A percentile compares a stretch with the other conserved stretches of the same genome.
These are phyloP conservation scores for Pythium dissotocum DNA, from an alignment of 352 stramenopile genomes.

Conservation along the genomic window DNA sequence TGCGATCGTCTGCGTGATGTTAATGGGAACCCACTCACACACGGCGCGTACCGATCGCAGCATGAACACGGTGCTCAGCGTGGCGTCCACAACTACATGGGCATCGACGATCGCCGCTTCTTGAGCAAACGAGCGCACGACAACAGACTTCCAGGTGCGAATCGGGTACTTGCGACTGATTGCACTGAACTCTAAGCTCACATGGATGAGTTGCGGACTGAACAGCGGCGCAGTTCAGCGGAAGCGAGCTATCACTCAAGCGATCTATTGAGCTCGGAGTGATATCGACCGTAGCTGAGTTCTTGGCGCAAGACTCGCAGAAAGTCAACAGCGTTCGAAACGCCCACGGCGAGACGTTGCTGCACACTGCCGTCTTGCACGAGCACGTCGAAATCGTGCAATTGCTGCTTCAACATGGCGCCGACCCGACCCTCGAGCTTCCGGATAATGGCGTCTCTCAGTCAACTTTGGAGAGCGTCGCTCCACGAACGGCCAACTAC, in stretches of 20 bases:
- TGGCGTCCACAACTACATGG: slow-evolving; percentile 41
- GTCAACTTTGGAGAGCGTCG: slow-evolving; percentile 49
- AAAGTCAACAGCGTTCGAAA: slow-evolving; percentile 32
- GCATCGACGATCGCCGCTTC: slow-evolving; percentile 46
- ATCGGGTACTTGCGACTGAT: neutral
- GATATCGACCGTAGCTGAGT: slow-evolving; percentile 13
- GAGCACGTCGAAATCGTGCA: slow-evolving; percentile 47
- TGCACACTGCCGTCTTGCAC: slow-evolving; percentile 71
- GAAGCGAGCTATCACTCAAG: slow-evolving; percentile 41
- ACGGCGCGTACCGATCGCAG: slow-evolving; percentile 35
- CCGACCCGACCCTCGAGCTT: slow-evolving; percentile 40
- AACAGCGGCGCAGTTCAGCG: slow-evolving; percentile 38
- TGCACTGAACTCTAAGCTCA: neutral
- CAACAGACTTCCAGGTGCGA: slow-evolving; percentile 33
- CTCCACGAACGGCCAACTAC: slow-evolving; percentile 56
- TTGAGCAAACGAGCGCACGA: slow-evolving; percentile 37
- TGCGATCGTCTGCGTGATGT: slow-evolving; percentile 36
- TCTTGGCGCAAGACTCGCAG: slow-evolving; percentile 7
- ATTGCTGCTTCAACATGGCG: slow-evolving; percentile 50
- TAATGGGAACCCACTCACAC: slow-evolving; percentile 47
- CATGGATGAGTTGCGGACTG: neutral
- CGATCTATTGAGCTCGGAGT: slow-evolving; percentile 62
- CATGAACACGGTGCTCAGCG: slow-evolving; percentile 22
- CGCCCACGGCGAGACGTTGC: slow-evolving; percentile 58
- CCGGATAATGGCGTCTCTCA: slow-evolving; percentile 28